These are phyloP conservation scores for Hygrophoropsis aurantiaca DNA, from an alignment of 768 basidiomycete genomes.

Conservation along the genomic window DNA sequence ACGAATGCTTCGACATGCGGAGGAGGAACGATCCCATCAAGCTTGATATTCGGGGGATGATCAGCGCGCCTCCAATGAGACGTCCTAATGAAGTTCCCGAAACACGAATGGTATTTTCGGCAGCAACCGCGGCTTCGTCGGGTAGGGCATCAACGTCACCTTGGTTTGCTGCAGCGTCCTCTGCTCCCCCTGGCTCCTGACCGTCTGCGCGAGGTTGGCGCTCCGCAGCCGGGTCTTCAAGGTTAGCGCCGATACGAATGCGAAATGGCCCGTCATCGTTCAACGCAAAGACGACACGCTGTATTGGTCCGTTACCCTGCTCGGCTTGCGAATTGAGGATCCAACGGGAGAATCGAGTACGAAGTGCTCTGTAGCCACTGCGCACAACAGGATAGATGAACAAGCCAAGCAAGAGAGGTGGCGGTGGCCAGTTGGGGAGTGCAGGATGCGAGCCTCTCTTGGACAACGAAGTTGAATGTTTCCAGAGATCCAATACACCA, in stretches of 20 bases:
- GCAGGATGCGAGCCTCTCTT: conserved; percentile 25
- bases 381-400: conserved; percentile 51
- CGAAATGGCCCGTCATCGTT: conserved; percentile 29
- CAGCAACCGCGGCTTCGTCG: conserved; percentile 45
- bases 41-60: conserved; percentile 65
- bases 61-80: conserved; percentile 65
- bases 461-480: not conserved
- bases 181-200: too few species aligned
- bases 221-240: conserved; percentile 30
- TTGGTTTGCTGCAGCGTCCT: conserved; percentile 7
- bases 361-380: conserved; percentile 41
- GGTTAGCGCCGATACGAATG: conserved; percentile 31
- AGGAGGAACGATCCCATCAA: conserved; percentile 63
- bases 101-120: conserved; percentile 58
- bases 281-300: conserved; percentile 17
- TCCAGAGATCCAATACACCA: conserved; percentile 10
- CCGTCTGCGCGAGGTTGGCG: too few species aligned
- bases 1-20: conserved; percentile 43
- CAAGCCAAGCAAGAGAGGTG: conserved; percentile 55
- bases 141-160: conserved; percentile 7
- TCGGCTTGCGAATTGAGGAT: conserved; percentile 38
- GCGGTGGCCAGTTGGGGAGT: conserved; percentile 54
- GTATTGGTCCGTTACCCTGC: conserved; percentile 12
- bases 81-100: conserved; percentile 63
- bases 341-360: conserved; percentile 41